Base-by-base conservation (phyloP, 768 basidiomycete genomes). In the Mycena indigotica region DNA sequence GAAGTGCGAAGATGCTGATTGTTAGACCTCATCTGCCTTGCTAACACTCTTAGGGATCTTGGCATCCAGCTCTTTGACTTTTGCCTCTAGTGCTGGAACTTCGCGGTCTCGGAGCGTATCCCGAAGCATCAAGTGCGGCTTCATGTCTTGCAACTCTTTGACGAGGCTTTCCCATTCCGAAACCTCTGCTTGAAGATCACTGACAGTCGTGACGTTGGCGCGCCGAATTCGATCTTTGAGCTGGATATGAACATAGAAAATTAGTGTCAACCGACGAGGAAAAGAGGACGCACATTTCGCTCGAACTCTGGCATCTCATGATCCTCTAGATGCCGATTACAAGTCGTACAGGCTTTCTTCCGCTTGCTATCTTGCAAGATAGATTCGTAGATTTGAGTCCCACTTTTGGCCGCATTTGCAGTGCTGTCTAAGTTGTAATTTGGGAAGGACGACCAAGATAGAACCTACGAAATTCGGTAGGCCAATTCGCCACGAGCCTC, bases 291-390 rank as follows among this genome's bases (percentile, higher is more conserved):
- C 55, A 91, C 93, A 65, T 85, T 85, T 72, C 79, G 81, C 69
- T 95, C 89, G 58, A 95, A 91, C 0, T 80, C 77, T 0, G 73
- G 72, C 12, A 80, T 60, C 58, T 82, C 79, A 12, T 70, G 66
- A 50, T 81, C 79, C 21, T 81, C 74, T 67, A 98, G 73, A 35
- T 76, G 77, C 1, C 95, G 83, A 64, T 86, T 84, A 68, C 96
- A 98, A 6, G 85, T 86, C 12, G 82, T 76, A 66, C 96, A 99
- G 0, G 78, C 70, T 66, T 88, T 86, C 60, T 87, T 82, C 50
- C 78, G 74, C 67, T 82, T 83, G 29, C 89, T 91, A 1, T 72
- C 69, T 16, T 75, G 72, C 38, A 93, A 76, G 28, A 91, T 64
- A 1, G 69, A 68, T 55, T 85, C 75, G 55, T 84, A 95, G 30